A percentile compares a stretch with the other conserved stretches of the same genome.
These are phyloP conservation scores for Setaria viridis DNA, from an alignment of 202 grass and related monocot species.

Conservation along the genomic window DNA sequence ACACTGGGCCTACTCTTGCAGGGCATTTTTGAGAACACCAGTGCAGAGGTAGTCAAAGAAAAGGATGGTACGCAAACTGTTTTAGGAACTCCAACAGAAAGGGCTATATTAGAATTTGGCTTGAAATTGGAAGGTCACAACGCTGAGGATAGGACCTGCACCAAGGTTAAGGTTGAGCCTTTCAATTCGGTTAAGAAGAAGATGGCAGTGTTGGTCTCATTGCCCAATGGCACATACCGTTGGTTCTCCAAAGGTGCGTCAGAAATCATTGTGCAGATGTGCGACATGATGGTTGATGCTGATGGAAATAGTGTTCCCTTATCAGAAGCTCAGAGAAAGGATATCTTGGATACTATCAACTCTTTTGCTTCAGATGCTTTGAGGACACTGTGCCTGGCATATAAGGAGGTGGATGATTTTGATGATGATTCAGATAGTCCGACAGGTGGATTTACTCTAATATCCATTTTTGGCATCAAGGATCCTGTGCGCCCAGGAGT, in stretches of 20 bases:
- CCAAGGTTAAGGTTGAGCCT: slow-evolving; percentile 89
- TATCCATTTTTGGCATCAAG: slow-evolving; percentile 90
- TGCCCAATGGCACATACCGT: slow-evolving; percentile 53
- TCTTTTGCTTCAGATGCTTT: slow-evolving; percentile 85
- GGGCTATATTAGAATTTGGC: slow-evolving; percentile 83
- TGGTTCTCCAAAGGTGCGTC: slow-evolving; percentile 87
- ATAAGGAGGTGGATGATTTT: slow-evolving; percentile 65
- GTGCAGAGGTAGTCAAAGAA: slow-evolving; percentile 69
- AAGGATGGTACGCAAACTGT: slow-evolving; percentile 68
- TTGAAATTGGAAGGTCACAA: slow-evolving; percentile 67
- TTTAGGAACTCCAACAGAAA: slow-evolving; percentile 86
- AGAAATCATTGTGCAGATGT: slow-evolving; percentile 86
- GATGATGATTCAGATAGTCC: slow-evolving; percentile 64
- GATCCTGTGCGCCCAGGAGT: slow-evolving; percentile 86
- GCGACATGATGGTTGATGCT: slow-evolving; percentile 68
- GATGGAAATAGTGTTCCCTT: slow-evolving; percentile 66
- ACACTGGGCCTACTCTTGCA: slow-evolving; percentile 63
- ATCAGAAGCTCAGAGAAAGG: slow-evolving; percentile 52
- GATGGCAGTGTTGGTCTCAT: slow-evolving; percentile 76
- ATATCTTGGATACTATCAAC: slow-evolving; percentile 70
- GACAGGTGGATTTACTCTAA: slow-evolving; percentile 72
- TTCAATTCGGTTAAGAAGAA: slow-evolving; percentile 93
- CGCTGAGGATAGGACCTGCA: slow-evolving; percentile 56
- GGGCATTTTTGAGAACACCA: slow-evolving; percentile 87
- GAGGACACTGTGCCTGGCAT: slow-evolving; percentile 84